Evolutionary conservation across 768 basidiomycete species (phyloP).

Genomic region (Phaeotremella fagi): DNA sequence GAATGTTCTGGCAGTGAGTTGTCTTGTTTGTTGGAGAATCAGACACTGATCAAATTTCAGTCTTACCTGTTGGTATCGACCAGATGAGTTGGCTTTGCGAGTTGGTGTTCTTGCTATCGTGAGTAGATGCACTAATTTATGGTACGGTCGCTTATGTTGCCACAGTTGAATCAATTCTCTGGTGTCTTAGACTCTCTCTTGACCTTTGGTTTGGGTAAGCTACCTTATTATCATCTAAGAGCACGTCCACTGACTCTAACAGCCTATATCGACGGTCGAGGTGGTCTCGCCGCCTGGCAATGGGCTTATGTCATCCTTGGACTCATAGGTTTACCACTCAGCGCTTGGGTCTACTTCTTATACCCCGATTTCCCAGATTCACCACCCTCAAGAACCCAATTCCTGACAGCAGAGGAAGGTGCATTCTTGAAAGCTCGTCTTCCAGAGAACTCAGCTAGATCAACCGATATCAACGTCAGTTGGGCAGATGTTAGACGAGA

Average conservation of each 20-base stretch:
- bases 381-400: constrained; percentile 19
- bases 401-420: constrained; percentile 29
- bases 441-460: constrained; percentile 16
- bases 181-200: constrained; percentile 26
- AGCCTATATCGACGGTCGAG: constrained; percentile 23
- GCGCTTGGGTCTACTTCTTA: constrained; percentile 6
- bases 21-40: not conserved
- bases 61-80: constrained; percentile 30
- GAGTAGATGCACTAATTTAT: not conserved
- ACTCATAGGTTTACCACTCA: constrained; percentile 7
- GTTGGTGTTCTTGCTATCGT: constrained; percentile 11
- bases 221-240: not conserved
- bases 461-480: constrained; percentile 24
- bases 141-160: not conserved
- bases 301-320: constrained; percentile 14
- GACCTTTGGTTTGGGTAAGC: constrained; percentile 25
- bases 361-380: constrained; percentile 17
- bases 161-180: constrained; percentile 16
- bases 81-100: constrained; percentile 28
- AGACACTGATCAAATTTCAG: not conserved
- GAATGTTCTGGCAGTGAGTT: constrained; percentile 21
- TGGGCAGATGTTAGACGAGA: constrained; percentile 13
- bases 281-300: constrained; percentile 26
- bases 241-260: not conserved
- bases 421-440: constrained; percentile 28